Evolutionary conservation across 2,329 filamentous ascomycete genomes (phyloP).

Genomic region (Fusarium falciforme): DNA sequence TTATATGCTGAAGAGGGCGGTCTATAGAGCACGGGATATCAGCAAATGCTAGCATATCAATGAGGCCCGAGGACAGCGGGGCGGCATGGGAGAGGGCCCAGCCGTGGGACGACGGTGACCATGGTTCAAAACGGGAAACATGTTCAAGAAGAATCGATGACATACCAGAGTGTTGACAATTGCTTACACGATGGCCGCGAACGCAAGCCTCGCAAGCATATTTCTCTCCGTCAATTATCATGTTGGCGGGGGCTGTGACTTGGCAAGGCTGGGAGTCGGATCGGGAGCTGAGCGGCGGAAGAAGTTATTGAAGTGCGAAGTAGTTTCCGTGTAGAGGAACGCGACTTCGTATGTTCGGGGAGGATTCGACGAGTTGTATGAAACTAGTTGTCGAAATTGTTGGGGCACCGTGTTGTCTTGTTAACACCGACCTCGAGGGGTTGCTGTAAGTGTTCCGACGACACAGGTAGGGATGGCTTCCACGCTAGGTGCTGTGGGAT

Average conservation of each 20-base stretch:
- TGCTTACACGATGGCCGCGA: conserved; percentile 97
- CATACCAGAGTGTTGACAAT: conserved; percentile 95
- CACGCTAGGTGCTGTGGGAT: conserved; percentile 40
- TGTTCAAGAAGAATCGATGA: conserved; percentile 10
- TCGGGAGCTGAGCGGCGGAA: conserved; percentile 3
- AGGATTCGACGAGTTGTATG: conserved; percentile 19
- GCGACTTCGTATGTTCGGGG: conserved; percentile 7
- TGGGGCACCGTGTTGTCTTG: conserved; percentile 29
- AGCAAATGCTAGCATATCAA: conserved; percentile 32
- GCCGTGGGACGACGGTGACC: background rate
- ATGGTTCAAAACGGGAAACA: background rate
- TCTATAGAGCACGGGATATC: conserved; percentile 64
- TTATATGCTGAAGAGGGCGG: conserved; percentile 91
- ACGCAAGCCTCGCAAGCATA: conserved; percentile 98
- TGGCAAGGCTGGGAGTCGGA: conserved; percentile 22
- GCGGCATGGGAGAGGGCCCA: background rate
- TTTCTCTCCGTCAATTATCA: conserved; percentile 96
- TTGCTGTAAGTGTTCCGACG: conserved; percentile 36
- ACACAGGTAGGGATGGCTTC: conserved; percentile 18
- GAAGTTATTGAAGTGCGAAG: conserved; percentile 8
- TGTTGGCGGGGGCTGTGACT: conserved; percentile 52
- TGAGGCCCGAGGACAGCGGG: background rate
- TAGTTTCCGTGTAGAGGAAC: background rate
- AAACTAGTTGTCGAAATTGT: conserved; percentile 15
- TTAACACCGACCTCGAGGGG: conserved; percentile 29